Evolutionary conservation across 2,329 filamentous ascomycete genomes (phyloP), one percentile per base, ranked within the genome.

Genomic region (Ophidiomyces ophidiicola): DNA sequence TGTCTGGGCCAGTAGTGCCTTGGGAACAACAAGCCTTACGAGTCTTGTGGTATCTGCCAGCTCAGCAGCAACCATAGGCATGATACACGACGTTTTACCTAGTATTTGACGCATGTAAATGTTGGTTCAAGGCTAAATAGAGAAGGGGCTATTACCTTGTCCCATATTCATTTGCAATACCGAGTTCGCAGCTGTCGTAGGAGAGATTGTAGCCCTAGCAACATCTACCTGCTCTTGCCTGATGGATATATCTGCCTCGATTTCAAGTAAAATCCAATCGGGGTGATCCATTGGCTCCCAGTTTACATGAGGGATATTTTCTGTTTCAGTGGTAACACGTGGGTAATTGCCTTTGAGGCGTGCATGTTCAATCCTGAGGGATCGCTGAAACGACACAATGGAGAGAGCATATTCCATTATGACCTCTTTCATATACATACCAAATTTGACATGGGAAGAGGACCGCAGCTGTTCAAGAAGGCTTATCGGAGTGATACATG

Each of bases 161-260:
- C 77, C 77, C 76, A 81, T 81, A 44, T 79, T 75, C 56, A 81
- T 68, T 44, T 81, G 77, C 1, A 80, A 47, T 0, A 80, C 72
- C 0, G 74, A 74, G 43, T 79, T 80, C 0, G 56, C 46, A 0
- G 60, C 57, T 0, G 70, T 72, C 0, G 48, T 40, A 0, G 78
- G 77, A 0, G 57, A 57, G 1, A 78, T 74, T 12, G 73, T 82
- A 0, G 74, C 71, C 1, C 60, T 47, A 0, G 78, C 77, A 5
- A 83, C 76, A 3, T 75, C 64, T 0, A 78, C 63, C 46, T 83
- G 78, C 2, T 71, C 69, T 0, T 65, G 59, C 0, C 79, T 69
- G 37, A 83, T 74, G 19, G 78, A 60, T 2, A 83, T 54, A 42
- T 80, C 68, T 0, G 69, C 64, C 36, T 83, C 79, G 10, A 83